Evolutionary conservation across 352 stramenopile species (phyloP), one percentile per base, ranked within the genome.

Genomic region (Aphanomyces stellatus): DNA sequence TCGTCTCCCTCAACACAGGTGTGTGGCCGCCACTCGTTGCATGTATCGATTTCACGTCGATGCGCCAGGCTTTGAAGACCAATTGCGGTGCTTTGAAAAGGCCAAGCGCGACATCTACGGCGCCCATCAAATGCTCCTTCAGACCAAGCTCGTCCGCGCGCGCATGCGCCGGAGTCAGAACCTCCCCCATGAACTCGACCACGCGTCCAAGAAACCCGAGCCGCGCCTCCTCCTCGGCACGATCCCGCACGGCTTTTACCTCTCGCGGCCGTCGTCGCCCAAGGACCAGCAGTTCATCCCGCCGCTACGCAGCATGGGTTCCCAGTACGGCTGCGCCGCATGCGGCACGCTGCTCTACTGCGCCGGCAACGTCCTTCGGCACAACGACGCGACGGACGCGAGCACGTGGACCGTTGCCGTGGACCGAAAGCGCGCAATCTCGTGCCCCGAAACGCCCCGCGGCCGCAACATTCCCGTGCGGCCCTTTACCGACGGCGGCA

Each of bases 41-140:
- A 5, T 42, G 8, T 7, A 35, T 13, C n/a, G 5, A 35, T 65
- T 53, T 53, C 30, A 6, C 30, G 31, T 41, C 27, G 25, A 51
- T 71, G 24, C 31, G 25, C 22, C 69, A 65, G 65, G 88, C 19
- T 97, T 97, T 62, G 86, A 96, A 65, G 72, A 79, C 17, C 88
- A 96, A 65, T 72, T 96, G 6, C 79, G 81, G 25, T 89, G 74
- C 37, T 82, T 95, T 3, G 82, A 88, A 15, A 76, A 73, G n/a
- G 73, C 85, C 6, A 49, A 77, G 1, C 80, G 82, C 19, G 74
- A 96, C 40, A 74, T 96, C 22, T 91, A 91, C 37, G 62, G 69
- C 11, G 85, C 88, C 13, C 83, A 95, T 55, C 87, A 96, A 65
- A 69, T 91, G 34, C 60, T 94, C 62, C 73, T 95, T 0, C 76